These are phyloP conservation scores for Apophysomyces ossiformis DNA, from an alignment of 371 early-diverging fungal species.

Conservation along the genomic window DNA sequence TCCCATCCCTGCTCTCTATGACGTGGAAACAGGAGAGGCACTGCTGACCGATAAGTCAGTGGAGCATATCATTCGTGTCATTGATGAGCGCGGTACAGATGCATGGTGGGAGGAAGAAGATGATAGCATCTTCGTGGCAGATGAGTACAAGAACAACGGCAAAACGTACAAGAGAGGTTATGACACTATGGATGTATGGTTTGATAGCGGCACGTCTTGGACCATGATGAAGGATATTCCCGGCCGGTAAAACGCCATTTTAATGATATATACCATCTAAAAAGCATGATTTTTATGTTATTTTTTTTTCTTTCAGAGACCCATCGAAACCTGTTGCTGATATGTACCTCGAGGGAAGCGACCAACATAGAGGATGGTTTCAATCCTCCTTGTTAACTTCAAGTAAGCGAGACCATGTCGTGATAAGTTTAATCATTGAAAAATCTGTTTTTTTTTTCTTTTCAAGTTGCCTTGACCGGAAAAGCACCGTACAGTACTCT, in stretches of 20 bases:
- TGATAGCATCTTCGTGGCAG: conserved; percentile 71
- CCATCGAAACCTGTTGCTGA: conserved; percentile 68
- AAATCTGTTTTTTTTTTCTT: neutral
- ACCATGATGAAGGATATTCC: conserved; percentile 55
- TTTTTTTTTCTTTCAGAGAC: conserved; percentile 23
- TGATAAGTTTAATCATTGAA: conserved; percentile 4
- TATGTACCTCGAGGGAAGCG: conserved; percentile 92
- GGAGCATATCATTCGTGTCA: conserved; percentile 67
- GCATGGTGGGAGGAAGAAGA: conserved; percentile 82
- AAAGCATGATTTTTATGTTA: neutral
- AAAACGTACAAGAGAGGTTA: conserved; percentile 63
- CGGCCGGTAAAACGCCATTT: conserved; percentile 3
- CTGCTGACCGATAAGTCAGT: conserved; percentile 70
- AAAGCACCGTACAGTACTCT: conserved; percentile 84
- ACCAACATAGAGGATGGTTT: conserved; percentile 98
- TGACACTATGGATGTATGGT: conserved; percentile 97
- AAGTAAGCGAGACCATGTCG: conserved; percentile 28
- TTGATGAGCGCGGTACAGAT: conserved; percentile 70
- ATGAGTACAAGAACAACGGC: conserved; percentile 62
- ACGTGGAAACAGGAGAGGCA: conserved; percentile 65
- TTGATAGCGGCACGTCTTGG: conserved; percentile 94
- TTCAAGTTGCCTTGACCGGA: conserved; percentile 71
- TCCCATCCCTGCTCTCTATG: conserved; percentile 83
- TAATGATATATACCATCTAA: neutral
- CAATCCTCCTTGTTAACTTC: conserved; percentile 92